Conservation (phyloP, 306 rosid species). For the Malus orientalis region DNA sequence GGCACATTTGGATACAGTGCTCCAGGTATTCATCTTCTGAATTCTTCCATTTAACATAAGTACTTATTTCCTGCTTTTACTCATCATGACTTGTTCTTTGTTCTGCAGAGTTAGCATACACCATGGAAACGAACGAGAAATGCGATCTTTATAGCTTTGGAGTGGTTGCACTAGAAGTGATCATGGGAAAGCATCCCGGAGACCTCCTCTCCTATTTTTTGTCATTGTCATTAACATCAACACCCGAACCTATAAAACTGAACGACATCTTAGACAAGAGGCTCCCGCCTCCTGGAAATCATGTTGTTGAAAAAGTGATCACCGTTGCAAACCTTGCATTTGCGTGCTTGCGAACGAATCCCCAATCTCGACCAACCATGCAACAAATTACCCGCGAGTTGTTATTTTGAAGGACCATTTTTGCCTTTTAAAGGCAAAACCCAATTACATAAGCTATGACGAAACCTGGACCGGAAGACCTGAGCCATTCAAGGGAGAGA, state of each 20-base stretch:
- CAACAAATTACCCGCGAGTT: slow-evolving; percentile 2
- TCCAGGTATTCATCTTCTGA: slow-evolving; percentile 2
- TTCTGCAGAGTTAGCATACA: slow-evolving; percentile 14
- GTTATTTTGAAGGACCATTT: background rate
- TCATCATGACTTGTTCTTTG: background rate
- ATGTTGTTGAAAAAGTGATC: slow-evolving; percentile 8
- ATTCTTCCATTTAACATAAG: background rate
- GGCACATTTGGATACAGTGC: slow-evolving; percentile 22
- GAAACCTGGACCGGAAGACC: too few species aligned
- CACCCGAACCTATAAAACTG: background rate
- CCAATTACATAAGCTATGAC: too few species aligned
- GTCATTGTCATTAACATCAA: background rate
- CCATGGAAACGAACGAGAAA: slow-evolving; percentile 11
- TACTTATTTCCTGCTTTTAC: background rate
- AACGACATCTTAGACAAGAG: slow-evolving; percentile 16
- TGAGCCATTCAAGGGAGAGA: too few species aligned
- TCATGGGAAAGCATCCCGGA: slow-evolving; percentile 19
- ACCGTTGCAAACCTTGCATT: slow-evolving; percentile 13
- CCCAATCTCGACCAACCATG: slow-evolving; percentile 23
- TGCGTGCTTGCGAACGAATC: slow-evolving; percentile 9
- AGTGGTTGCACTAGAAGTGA: slow-evolving; percentile 13
- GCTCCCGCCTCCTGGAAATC: background rate
- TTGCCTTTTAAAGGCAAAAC: too few species aligned
- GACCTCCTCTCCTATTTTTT: slow-evolving; percentile 10
- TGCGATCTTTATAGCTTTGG: slow-evolving; percentile 19